Evolutionary conservation across 2,329 filamentous ascomycete species (phyloP).

Genomic region (Scytalidium sp.): DNA sequence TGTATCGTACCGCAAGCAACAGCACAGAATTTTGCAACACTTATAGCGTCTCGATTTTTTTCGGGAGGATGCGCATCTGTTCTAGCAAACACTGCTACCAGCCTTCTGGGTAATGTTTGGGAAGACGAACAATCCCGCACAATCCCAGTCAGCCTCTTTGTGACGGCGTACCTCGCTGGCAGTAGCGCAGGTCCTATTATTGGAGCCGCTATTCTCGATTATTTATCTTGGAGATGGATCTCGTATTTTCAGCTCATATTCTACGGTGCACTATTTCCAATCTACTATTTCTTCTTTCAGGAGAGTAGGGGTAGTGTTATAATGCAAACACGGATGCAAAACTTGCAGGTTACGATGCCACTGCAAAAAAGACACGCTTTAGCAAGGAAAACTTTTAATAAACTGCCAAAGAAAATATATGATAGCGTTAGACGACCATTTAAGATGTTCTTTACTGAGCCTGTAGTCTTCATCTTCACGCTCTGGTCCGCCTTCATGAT

Average conservation of each 20-base stretch:
- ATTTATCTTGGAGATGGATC: constrained; percentile 26
- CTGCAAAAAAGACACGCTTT: too few relatives aligned
- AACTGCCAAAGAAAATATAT: too few relatives aligned
- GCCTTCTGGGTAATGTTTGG: constrained; percentile 17
- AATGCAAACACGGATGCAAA: constrained; percentile 24
- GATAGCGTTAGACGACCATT: constrained; percentile 21
- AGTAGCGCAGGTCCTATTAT: constrained; percentile 38
- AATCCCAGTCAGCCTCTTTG: constrained; percentile 43
- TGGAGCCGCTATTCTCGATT: constrained; percentile 19
- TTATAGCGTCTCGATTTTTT: constrained; percentile 26
- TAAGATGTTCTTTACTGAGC: constrained; percentile 50
- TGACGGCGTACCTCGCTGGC: constrained; percentile 74
- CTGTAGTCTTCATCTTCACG: constrained; percentile 62
- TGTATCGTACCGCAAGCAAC: constrained; percentile 27
- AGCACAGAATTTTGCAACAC: constrained; percentile 27
- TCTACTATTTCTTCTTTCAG: constrained; percentile 35
- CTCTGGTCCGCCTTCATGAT: too few relatives aligned
- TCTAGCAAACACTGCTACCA: constrained; percentile 11
- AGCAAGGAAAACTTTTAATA: too few relatives aligned
- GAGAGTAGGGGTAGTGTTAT: constrained; percentile 45
- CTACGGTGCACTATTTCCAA: constrained; percentile 38
- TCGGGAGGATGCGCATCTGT: constrained; percentile 22
- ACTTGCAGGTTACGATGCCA: too few relatives aligned
- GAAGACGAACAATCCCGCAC: constrained; percentile 19
- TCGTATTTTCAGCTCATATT: constrained; percentile 30